Evolutionary conservation across 345 rosid genomes (phyloP), one percentile per base, ranked within the genome.

Genomic region (Eucalyptus albens): DNA sequence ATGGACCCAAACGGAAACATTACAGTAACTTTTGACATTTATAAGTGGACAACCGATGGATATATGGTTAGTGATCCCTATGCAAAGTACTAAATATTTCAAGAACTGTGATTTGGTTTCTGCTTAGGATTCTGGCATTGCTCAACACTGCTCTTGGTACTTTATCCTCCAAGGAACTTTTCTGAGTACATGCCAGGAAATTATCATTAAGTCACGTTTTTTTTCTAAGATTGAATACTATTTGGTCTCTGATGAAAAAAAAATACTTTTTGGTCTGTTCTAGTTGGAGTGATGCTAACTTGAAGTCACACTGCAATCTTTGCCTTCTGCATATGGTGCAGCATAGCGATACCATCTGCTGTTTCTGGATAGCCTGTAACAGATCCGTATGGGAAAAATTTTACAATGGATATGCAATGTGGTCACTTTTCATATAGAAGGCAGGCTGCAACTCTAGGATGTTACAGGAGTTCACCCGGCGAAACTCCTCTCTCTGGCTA

Each of bases 1-100:
- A 89, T 94, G 94, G 96, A 96, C 92, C 97, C 96, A 14, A 89
- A 87, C 9, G 96, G 97, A 67, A 92, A 93, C 88, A 91, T 94
- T 89, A 92, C 94, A 21, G 91, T 94, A 56, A 92, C 93, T 56
- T 93, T 95, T 6, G 96, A 96, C 87, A 91, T 94, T 56, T 87
- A 72, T 80, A 88, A 82, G 56, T 93, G 92, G 91, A 89, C 88
- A 50, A 27, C 15, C 31, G 94, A 94, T 88, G 95, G 97, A 16
- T 94, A 94, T 89, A 56, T 87, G 95, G 97, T 95, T 14, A 93
- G 93, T 92, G 22, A 77, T 77, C 83, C 11, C 45, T 21, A 37
- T 77, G 26, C 26, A 37, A 77, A 86, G 42, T 50, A 10, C 47
- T 21, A 21, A 37, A 77, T 55, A 86, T 86, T 51, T 55, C 31